Conservation (phyloP, 1,284 basidiomycete genomes). For the Naganishia liquefaciens region DNA sequence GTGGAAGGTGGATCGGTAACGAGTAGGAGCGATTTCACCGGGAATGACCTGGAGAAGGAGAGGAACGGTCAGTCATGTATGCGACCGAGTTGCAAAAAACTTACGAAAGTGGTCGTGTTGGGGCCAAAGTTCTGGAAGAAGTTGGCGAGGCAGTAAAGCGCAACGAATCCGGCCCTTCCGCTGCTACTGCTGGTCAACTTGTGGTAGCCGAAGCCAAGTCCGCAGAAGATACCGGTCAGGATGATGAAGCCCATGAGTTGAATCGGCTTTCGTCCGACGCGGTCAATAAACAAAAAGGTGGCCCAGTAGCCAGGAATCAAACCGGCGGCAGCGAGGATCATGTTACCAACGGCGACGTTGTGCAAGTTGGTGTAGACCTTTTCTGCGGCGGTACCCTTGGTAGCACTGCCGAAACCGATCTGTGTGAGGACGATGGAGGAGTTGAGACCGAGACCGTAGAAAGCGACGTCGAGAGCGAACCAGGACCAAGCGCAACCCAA, state of each 20-base stretch:
- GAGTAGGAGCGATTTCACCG: slow-evolving; percentile 81
- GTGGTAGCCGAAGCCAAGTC: slow-evolving; percentile 69
- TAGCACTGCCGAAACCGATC: slow-evolving; percentile 58
- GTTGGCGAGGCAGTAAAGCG: slow-evolving; percentile 57
- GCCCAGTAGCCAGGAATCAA: slow-evolving; percentile 57
- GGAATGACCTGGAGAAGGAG: slow-evolving; percentile 60
- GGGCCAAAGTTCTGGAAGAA: slow-evolving; percentile 64
- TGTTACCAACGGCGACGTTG: slow-evolving; percentile 57
- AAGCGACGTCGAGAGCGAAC: slow-evolving; percentile 67
- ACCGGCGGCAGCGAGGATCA: slow-evolving; percentile 67
- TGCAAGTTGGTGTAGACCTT: slow-evolving; percentile 53
- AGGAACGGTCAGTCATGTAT: neutral
- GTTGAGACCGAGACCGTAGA: slow-evolving; percentile 82
- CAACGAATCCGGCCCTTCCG: slow-evolving; percentile 67
- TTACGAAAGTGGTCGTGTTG: slow-evolving; percentile 71
- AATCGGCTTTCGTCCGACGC: slow-evolving; percentile 53
- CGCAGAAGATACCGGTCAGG: slow-evolving; percentile 66
- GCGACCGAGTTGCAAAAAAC: neutral
- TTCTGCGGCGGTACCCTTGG: slow-evolving; percentile 48
- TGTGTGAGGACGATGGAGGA: slow-evolving; percentile 63
- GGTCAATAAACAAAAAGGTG: slow-evolving; percentile 51
- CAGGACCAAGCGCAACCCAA: slow-evolving; percentile 59
- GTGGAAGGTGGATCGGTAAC: slow-evolving; percentile 78
- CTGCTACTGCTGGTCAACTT: slow-evolving; percentile 61
- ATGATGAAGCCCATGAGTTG: slow-evolving; percentile 73